Conservation (phyloP, 257 asterid species). For the Ehretia macrophylla region DNA sequence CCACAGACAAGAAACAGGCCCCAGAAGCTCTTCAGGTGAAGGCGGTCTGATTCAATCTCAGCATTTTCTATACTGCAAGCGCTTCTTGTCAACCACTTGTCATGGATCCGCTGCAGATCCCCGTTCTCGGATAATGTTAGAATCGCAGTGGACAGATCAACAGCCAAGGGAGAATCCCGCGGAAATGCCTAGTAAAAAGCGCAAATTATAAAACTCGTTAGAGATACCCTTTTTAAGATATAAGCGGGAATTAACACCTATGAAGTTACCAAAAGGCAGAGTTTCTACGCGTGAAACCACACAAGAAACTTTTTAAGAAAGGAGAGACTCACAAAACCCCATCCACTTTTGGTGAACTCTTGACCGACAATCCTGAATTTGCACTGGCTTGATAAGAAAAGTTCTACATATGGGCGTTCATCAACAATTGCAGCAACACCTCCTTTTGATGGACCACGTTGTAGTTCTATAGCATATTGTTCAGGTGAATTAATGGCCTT, state of each 20-base stretch:
- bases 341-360: slow-evolving; percentile 56
- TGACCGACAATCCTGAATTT: slow-evolving; percentile 53
- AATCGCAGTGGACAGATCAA: slow-evolving; percentile 55
- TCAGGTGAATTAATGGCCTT: slow-evolving; percentile 48
- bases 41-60: slow-evolving; percentile 36
- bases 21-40: slow-evolving; percentile 52
- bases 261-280: neutral
- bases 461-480: slow-evolving; percentile 45
- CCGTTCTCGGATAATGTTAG: slow-evolving; percentile 84
- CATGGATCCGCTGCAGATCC: slow-evolving; percentile 89
- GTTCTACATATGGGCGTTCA: slow-evolving; percentile 54
- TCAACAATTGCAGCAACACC: slow-evolving; percentile 74
- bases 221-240: neutral
- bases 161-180: slow-evolving; percentile 56
- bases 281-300: too few species aligned
- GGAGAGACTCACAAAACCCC: slow-evolving; percentile 68
- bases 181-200: slow-evolving; percentile 49
- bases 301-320: neutral
- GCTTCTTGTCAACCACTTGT: slow-evolving; percentile 69
- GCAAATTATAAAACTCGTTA: slow-evolving; percentile 5
- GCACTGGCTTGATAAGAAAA: slow-evolving; percentile 46
- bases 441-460: slow-evolving; percentile 44
- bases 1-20: slow-evolving; percentile 42
- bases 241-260: neutral
- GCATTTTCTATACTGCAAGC: slow-evolving; percentile 30